phyloP scores from a whole-genome alignment of 129 eudicot genomes.

The Pittosporum tobira region DNA sequence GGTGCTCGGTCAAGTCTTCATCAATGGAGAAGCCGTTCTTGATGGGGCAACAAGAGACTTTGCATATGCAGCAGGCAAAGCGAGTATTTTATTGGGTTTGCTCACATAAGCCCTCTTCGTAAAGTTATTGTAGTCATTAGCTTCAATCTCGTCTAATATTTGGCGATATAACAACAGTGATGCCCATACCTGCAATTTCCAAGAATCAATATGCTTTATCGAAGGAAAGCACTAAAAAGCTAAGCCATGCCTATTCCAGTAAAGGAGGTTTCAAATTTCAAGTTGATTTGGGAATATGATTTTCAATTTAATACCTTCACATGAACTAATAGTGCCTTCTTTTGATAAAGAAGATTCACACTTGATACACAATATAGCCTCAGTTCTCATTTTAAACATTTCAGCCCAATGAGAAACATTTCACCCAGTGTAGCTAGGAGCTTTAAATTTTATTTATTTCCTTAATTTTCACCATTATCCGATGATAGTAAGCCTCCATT shows the following conservation, averaged over 20 bases:
- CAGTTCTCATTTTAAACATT: no score
- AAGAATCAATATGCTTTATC: not conserved
- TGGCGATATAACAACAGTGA: slow-evolving; percentile 70
- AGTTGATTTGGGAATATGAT: not conserved
- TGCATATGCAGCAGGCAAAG: slow-evolving; percentile 83
- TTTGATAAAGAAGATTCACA: no score
- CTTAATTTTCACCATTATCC: not conserved
- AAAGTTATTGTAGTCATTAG: slow-evolving; percentile 89
- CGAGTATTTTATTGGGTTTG: slow-evolving; percentile 72
- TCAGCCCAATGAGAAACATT: not conserved
- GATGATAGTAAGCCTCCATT: not conserved
- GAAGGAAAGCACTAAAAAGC: no score
- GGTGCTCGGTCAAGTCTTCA: slow-evolving; percentile 20
- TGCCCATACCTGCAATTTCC: slow-evolving; percentile 79
- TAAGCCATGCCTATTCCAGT: not conserved
- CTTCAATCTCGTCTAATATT: slow-evolving; percentile 93
- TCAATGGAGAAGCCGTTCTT: slow-evolving; percentile 21
- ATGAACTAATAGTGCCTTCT: not conserved
- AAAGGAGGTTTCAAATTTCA: not conserved
- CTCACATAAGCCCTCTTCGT: slow-evolving; percentile 85
- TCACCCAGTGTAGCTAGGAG: not conserved
- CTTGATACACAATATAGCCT: no score
- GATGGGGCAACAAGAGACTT: slow-evolving; percentile 68
- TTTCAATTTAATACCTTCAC: not conserved
- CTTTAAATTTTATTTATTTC: not conserved